These are phyloP conservation scores for Glebionis coronaria DNA, from an alignment of 129 eudicot species.

Conservation along the genomic window DNA sequence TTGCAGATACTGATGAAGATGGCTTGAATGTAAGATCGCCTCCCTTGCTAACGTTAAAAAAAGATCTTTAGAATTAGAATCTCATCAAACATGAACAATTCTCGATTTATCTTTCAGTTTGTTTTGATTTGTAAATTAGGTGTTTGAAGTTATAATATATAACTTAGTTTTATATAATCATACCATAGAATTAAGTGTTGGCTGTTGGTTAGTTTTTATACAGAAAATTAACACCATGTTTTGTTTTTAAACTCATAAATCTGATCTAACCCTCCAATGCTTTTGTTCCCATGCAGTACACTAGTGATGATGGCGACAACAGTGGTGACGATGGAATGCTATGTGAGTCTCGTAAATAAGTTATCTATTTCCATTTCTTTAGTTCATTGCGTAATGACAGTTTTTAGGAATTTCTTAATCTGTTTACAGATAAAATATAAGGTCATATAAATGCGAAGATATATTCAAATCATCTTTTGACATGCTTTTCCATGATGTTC, in stretches of 20 bases:
- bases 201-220: not conserved
- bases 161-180: too few relatives aligned
- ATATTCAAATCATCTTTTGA: too few relatives aligned
- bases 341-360: constrained; percentile 42
- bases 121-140: too few relatives aligned
- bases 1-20: constrained; percentile 27
- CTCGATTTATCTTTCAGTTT: too few relatives aligned
- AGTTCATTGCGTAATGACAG: not conserved
- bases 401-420: not conserved
- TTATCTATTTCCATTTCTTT: not conserved
- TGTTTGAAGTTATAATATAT: too few relatives aligned
- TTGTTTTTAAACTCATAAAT: not conserved
- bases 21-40: constrained; percentile 36
- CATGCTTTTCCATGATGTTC: too few relatives aligned
- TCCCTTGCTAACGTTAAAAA: constrained; percentile 7
- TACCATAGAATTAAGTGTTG: too few relatives aligned
- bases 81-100: not conserved
- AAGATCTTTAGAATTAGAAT: not conserved
- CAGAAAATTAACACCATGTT: not conserved
- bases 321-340: constrained; percentile 78
- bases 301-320: constrained; percentile 46
- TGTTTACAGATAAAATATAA: not conserved
- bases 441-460: not conserved
- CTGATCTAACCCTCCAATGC: not conserved
- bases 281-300: constrained; percentile 39